These are phyloP conservation scores for Trametes villosa DNA, from an alignment of 768 basidiomycete genomes.

Conservation along the genomic window DNA sequence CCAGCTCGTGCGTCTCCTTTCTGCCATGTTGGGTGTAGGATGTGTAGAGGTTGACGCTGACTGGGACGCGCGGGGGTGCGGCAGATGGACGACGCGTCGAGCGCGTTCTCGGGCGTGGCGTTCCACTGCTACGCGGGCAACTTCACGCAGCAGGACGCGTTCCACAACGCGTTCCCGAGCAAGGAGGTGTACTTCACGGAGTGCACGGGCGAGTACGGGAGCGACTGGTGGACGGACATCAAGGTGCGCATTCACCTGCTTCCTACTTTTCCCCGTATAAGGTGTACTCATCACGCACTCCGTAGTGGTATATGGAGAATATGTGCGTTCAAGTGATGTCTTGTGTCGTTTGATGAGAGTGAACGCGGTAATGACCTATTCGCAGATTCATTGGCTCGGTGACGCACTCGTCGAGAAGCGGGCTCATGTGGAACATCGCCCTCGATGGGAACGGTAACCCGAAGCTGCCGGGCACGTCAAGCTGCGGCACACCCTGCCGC, in stretches of 20 bases:
- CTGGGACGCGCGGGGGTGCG: neutral
- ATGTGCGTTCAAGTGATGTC: conserved; percentile 45
- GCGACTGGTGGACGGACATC: conserved; percentile 82
- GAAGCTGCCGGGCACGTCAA: conserved; percentile 63
- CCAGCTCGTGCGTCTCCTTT: conserved; percentile 43
- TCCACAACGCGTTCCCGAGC: conserved; percentile 58
- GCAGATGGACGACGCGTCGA: conserved; percentile 59
- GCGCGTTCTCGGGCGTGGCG: conserved; percentile 63
- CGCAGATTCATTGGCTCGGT: conserved; percentile 46
- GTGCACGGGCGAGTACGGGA: conserved; percentile 66
- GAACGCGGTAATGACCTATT: neutral
- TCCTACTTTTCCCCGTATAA: no score
- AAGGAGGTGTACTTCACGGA: conserved; percentile 66
- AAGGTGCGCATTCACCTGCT: conserved; percentile 49
- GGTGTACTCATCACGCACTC: neutral
- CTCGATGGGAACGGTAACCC: conserved; percentile 67
- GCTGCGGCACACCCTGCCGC: conserved; percentile 69
- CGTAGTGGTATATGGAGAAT: conserved; percentile 72
- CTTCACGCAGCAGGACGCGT: conserved; percentile 56
- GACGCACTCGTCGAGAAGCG: conserved; percentile 47
- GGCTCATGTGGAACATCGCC: conserved; percentile 78
- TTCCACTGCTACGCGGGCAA: conserved; percentile 76
- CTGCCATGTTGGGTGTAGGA: neutral
- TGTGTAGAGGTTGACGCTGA: neutral
- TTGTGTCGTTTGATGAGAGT: neutral